Percentiles rank a stretch among this genome's conserved stretches.
Conservation (phyloP, 495 filamentous ascomycete genomes). For the Acidomyces sp. region DNA sequence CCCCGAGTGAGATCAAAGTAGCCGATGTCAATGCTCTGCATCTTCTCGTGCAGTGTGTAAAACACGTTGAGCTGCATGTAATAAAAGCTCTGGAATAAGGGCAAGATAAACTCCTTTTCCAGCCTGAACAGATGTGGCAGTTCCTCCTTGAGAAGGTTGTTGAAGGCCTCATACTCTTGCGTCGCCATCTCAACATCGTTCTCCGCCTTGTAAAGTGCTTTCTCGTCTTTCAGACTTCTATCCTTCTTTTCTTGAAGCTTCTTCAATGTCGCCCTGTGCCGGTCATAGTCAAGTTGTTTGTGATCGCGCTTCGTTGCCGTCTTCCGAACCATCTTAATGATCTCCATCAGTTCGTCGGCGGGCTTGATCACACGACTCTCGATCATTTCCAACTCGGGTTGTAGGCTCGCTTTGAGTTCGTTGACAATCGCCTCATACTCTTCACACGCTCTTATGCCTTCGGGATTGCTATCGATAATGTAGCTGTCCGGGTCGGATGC, state of each 20-base stretch:
- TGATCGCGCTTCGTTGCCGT: slow-evolving; percentile 80
- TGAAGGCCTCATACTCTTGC: slow-evolving; percentile 93
- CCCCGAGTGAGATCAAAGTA: slow-evolving; percentile 90
- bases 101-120: slow-evolving; percentile 94
- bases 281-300: slow-evolving; percentile 94
- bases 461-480: slow-evolving; percentile 71
- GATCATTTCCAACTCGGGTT: slow-evolving; percentile 95
- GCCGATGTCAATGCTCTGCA: slow-evolving; percentile 91
- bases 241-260: slow-evolving; percentile 98
- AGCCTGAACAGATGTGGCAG: slow-evolving; percentile 81
- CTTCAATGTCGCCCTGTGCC: slow-evolving; percentile 67
- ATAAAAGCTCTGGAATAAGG: slow-evolving; percentile 97
- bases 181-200: slow-evolving; percentile 83
- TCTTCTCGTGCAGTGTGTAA: slow-evolving; percentile 94
- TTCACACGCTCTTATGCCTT: slow-evolving; percentile 88
- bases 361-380: slow-evolving; percentile 80
- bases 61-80: slow-evolving; percentile 99
- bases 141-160: slow-evolving; percentile 90
- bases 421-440: slow-evolving; percentile 88
- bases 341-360: slow-evolving; percentile 86
- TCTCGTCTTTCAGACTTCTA: slow-evolving; percentile 90
- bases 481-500: slow-evolving; percentile 84
- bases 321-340: slow-evolving; percentile 91
- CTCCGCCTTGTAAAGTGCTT: slow-evolving; percentile 91
- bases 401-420: slow-evolving; percentile 76